Evolutionary conservation across 1,139 yeast species (phyloP), one percentile per base, ranked within the genome.

Genomic region (Hemisphaericaspora lyxosophila): DNA sequence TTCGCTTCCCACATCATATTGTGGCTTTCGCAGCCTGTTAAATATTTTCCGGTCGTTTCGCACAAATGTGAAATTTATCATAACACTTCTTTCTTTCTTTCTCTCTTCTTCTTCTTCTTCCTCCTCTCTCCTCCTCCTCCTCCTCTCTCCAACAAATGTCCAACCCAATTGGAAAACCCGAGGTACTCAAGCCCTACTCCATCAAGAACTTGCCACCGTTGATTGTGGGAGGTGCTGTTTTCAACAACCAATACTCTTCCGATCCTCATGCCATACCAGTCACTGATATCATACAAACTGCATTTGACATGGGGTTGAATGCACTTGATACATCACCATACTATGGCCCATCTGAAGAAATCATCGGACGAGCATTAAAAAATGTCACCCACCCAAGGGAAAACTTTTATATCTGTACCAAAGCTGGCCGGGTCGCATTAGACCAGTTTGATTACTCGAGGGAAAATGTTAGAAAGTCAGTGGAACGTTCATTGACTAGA

Each of bases 311-410:
- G 18, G 97, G 96, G 0, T 67, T 87, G 43, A 74, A 75, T 36
- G 94, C 95, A 2, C 67, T 90, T 30, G 97, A 92, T 55, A 88
- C 96, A 0, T 85, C 96, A 0, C 96, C 97, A 2, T 90, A 87
- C 60, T 90, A 90, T 55, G 97, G 97, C 0, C 89, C 89, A 0
- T 85, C 95, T 4, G 97, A 90, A 54, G 71, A 64, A 24, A 55
- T 89, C 18, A 59, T 87, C 4, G 97, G 97, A 1, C 47, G 67
- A 7, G 92, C 90, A 0, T 62, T 90, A 45, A 51, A 56, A 19
- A 46, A 67, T 7, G 53, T 81, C 27, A 49, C 53, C 5, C 72
- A 55, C 54, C 70, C 79, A 0, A 72, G 97, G 42, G 82, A 82
- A 6, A 55, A 70, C 14, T 85, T 85, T 57, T 82, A 73, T 48